phyloP scores from a whole-genome alignment of 2,329 filamentous ascomycete genomes.

The Fusarium zealandicum region DNA sequence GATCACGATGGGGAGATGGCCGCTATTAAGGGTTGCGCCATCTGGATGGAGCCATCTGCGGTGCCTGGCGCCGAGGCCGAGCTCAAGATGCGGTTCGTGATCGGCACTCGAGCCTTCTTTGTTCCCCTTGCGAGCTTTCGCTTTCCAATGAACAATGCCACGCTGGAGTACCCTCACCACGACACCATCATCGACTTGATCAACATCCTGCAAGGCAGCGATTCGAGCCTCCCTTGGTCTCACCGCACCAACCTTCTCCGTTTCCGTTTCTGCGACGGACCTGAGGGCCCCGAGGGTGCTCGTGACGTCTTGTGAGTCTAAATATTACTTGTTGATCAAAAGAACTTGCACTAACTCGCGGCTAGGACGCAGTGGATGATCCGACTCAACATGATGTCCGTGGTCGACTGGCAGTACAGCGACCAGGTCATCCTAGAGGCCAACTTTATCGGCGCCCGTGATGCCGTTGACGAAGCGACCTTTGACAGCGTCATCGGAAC shows the following conservation, averaged over 20 bases:
- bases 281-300: neutral
- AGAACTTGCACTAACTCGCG: neutral
- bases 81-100: constrained; percentile 6
- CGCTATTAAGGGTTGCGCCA: constrained; percentile 2
- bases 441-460: neutral
- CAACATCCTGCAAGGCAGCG: constrained; percentile 5
- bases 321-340: fast-evolving
- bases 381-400: neutral
- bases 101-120: neutral
- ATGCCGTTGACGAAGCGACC: neutral
- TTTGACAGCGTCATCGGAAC: constrained; percentile 5
- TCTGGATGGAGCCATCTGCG: constrained; percentile 14
- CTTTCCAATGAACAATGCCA: neutral
- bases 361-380: constrained; percentile 26
- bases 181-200: constrained; percentile 11
- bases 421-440: neutral
- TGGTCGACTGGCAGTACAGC: constrained; percentile 7
- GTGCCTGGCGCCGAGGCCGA: neutral
- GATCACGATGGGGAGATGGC: neutral
- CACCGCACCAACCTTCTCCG: constrained; percentile 3
- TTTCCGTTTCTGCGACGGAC: constrained; percentile 5
- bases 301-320: constrained; percentile 18
- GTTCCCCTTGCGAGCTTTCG: constrained; percentile 4
- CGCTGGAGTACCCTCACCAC: neutral
- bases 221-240: neutral